These are phyloP conservation scores for Drechslerella coelobrocha DNA, from an alignment of 2,329 filamentous ascomycete species.

Conservation along the genomic window DNA sequence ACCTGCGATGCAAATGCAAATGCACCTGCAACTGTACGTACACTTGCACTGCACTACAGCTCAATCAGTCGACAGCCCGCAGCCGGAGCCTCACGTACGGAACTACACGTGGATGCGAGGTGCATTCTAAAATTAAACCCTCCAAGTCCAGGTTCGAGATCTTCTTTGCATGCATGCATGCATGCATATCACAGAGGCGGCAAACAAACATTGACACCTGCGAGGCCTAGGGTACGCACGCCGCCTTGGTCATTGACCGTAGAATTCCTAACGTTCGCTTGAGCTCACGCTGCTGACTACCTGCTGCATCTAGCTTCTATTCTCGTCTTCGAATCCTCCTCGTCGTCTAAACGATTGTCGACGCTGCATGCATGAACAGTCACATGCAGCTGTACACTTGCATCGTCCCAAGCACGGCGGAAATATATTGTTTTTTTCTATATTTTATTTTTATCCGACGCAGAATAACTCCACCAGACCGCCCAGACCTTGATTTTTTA, in stretches of 20 bases:
- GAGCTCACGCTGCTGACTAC: not conserved
- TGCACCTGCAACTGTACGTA: not conserved
- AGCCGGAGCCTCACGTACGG: not conserved
- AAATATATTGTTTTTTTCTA: too few relatives aligned
- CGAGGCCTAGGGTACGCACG: too few relatives aligned
- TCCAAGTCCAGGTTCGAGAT: not conserved
- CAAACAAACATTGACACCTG: too few relatives aligned
- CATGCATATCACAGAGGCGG: not conserved
- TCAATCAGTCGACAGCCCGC: not conserved
- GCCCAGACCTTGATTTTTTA: conserved; percentile 16
- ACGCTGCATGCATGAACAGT: not conserved
- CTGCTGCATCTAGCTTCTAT: not conserved
- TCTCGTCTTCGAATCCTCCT: not conserved
- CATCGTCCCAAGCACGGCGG: not conserved
- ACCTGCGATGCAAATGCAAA: not conserved
- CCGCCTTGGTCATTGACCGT: too few relatives aligned
- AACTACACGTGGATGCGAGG: not conserved
- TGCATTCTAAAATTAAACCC: not conserved
- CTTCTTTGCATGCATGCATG: not conserved
- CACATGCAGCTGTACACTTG: not conserved
- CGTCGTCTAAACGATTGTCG: not conserved
- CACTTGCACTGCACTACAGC: too few relatives aligned
- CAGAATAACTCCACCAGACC: conserved; percentile 13
- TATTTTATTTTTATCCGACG: conserved; percentile 23
- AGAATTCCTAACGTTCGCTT: not conserved